Percentiles rank a stretch among this genome's conserved stretches.
These are phyloP conservation scores for Arabidopsis arenosa DNA, from an alignment of 345 rosid genomes.

Conservation along the genomic window DNA sequence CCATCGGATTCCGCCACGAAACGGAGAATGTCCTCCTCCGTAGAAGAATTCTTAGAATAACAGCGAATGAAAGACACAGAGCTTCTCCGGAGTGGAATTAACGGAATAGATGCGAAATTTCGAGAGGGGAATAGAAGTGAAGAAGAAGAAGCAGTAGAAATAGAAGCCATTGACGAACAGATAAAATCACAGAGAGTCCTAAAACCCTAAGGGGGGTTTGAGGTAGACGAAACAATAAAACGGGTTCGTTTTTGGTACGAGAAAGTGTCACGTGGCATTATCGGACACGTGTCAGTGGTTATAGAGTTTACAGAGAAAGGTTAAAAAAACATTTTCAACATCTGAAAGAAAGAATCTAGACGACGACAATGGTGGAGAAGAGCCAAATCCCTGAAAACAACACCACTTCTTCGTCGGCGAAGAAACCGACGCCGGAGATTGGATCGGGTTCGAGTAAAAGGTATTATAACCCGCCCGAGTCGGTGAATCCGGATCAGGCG, in stretches of 20 bases:
- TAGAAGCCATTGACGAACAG: slow-evolving; percentile 43
- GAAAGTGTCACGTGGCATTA: neutral
- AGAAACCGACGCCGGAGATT: slow-evolving; percentile 43
- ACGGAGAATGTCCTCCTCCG: slow-evolving; percentile 62
- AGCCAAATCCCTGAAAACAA: slow-evolving; percentile 23
- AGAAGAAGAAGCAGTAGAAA: slow-evolving; percentile 28
- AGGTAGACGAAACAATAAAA: slow-evolving; percentile 4
- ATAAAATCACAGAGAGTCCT: slow-evolving; percentile 10
- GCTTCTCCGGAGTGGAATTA: slow-evolving; percentile 21
- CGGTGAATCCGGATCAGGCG: slow-evolving; percentile 69
- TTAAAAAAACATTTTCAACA: neutral
- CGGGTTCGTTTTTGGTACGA: neutral
- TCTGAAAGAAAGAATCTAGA: neutral
- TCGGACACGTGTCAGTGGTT: neutral
- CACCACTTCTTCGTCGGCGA: slow-evolving; percentile 16
- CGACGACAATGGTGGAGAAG: slow-evolving; percentile 30
- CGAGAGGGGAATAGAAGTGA: slow-evolving; percentile 39
- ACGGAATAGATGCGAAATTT: slow-evolving; percentile 35
- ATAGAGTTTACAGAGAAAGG: neutral
- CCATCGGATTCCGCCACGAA: slow-evolving; percentile 68
- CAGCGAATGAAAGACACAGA: slow-evolving; percentile 41
- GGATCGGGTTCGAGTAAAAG: slow-evolving; percentile 48
- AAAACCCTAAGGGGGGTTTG: slow-evolving; percentile 37
- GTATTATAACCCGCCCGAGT: slow-evolving; percentile 71
- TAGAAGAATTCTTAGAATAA: slow-evolving; percentile 45